Percentiles rank a stretch among this genome's conserved stretches.
These are phyloP conservation scores for Aspergillus nomiae DNA, from an alignment of 2,329 filamentous ascomycete species.

Conservation along the genomic window DNA sequence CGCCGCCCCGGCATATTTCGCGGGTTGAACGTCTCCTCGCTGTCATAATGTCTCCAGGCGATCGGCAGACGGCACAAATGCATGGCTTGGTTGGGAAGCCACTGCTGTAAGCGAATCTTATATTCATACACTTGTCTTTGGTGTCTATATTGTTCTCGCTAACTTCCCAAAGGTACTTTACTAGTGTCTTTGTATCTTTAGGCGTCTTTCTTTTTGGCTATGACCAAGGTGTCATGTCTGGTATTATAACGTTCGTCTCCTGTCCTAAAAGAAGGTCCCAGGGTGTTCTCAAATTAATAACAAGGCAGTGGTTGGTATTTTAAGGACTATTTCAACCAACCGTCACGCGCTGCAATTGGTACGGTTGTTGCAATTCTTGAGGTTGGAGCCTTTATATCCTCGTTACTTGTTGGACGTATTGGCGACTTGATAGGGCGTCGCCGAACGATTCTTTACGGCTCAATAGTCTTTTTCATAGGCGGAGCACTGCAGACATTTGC, in stretches of 20 bases:
- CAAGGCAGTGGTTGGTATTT: conserved; percentile 75
- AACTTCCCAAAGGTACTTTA: conserved; percentile 73
- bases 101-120: conserved; percentile 71
- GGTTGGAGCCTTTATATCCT: conserved; percentile 88
- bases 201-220: conserved; percentile 68
- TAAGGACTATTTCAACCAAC: conserved; percentile 88
- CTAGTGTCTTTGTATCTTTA: conserved; percentile 72
- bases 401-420: conserved; percentile 79
- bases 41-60: conserved; percentile 79
- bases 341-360: conserved; percentile 81
- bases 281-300: conserved; percentile 16
- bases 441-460: conserved; percentile 90
- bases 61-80: conserved; percentile 67
- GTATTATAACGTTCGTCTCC: conserved; percentile 64
- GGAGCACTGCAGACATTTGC: conserved; percentile 83
- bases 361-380: conserved; percentile 98
- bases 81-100: conserved; percentile 95
- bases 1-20: conserved; percentile 64
- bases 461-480: conserved; percentile 80
- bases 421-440: conserved; percentile 90
- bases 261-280: background rate
- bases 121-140: conserved; percentile 6
- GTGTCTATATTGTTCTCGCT: conserved; percentile 15
- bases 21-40: conserved; percentile 72
- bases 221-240: conserved; percentile 67